Base-by-base conservation (phyloP, 2,329 filamentous ascomycete species). In the Dothideomycetidae sp. region DNA sequence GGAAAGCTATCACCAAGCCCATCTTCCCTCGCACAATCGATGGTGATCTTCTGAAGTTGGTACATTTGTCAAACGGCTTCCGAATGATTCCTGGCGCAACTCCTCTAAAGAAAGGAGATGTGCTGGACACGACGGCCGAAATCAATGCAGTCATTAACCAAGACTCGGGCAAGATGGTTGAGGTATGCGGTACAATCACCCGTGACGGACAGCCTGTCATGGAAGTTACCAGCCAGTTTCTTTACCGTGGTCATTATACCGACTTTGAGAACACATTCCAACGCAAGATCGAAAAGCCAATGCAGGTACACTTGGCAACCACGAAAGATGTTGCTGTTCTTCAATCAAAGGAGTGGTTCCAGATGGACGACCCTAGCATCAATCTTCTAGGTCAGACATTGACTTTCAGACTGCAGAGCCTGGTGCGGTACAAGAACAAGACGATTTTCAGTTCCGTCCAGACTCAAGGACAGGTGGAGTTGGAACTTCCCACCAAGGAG, bases 191-290 rank as follows among this genome's bases (percentile, higher is more conserved):
- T 44, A 98, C 90, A 4, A 93, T 98, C 52, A 79, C 73, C 37
- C 80, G 90, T 30, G 75, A 86, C 37, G 80, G 80, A 16, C 61
- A 81, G 57, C 70, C 85, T 4, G 84, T 98, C 45, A 98, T 98
- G 90, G 85, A 98, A 56, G 90, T 98, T 17, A 96, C 86, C 10
- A 94, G 85, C 44, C 90, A 98, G 60, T 98, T 98, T 71, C 61
- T 98, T 52, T 98, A 98, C 69, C 80, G 92, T 34, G 90, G 90
- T 40, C 70, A 71, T 18, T 98, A 98, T 64, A 81, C 73, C 39
- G 92, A 98, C 59, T 98, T 75, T 50, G 81, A 94, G 64, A 98
- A 93, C 64, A 98, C 92, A 5, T 98, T 98, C 76, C 86, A 96
- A 64, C 81, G 90, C 56, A 96, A 94, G 72, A 74, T 78, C 5